Conservation (phyloP, 192 early-diverging fungal species). For the Piromyces finnis region DNA sequence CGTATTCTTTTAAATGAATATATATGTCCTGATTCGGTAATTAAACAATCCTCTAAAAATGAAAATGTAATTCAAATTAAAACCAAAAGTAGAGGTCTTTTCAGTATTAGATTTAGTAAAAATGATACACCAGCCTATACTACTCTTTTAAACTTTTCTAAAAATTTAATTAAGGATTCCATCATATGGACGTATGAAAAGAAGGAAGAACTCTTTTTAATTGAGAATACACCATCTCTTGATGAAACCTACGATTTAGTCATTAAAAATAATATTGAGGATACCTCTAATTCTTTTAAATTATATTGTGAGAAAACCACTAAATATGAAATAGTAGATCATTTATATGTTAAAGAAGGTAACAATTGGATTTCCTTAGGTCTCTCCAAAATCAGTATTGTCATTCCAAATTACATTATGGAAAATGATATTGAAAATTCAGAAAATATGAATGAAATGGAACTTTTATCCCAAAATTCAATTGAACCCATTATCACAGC, state of each 20-base stretch:
- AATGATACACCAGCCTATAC: neutral
- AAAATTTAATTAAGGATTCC: neutral
- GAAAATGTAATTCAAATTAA: neutral
- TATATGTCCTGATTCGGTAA: neutral
- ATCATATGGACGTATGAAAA: neutral
- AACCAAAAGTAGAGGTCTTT: neutral
- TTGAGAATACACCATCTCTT: neutral
- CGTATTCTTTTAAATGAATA: neutral
- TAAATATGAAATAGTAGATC: neutral
- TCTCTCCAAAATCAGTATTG: neutral
- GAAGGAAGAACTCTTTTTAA: neutral
- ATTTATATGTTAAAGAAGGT: neutral
- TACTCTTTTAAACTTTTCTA: neutral
- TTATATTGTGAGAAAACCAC: neutral
- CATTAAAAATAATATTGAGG: neutral
- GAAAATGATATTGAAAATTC: neutral
- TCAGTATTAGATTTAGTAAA: neutral
- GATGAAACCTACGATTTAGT: neutral
- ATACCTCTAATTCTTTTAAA: neutral
- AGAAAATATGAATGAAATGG: neutral
- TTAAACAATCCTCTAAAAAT: neutral
- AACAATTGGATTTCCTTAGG: neutral
- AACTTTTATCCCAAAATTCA: neutral
- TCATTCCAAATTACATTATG: neutral
- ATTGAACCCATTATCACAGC: neutral